Base-by-base conservation (phyloP, 2,329 filamentous ascomycete genomes). In the Diaporthe australafricana region DNA sequence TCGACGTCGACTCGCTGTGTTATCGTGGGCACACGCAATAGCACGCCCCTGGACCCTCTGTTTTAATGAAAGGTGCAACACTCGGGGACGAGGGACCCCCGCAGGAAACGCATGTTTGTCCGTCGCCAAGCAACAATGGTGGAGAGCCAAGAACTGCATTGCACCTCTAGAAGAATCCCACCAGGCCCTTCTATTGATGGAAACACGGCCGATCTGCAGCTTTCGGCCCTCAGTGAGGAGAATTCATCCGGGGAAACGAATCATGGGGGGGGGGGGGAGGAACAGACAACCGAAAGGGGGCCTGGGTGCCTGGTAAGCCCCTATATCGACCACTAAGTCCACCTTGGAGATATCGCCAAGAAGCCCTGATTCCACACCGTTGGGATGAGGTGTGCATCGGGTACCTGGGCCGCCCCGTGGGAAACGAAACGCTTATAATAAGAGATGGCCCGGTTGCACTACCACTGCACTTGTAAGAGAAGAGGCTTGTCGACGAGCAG, bases 141-240 rank as follows among this genome's bases (percentile, higher is more conserved):
- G 60, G 60, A 38, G 60, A 65, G 60, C 60, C 60, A 65, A 65
- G 60, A 38, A 20, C 60, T 65, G 60, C 45, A n/a, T 65, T 65
- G 60, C 60, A 50, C 60, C 60, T 30, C 60, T 50, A 27, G 60
- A 65, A 50, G 45, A 50, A 50, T 65, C 35, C 60, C 60, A 50
- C 48, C 42, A 38, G 42, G 60, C 42, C 60, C 60, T 20, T 65
- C 60, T 45, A 65, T 65, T 65, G 60, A 65, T 65, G 60, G 60
- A 65, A 65, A 65, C 60, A 25, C 48, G 35, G 35, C 20, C 20
- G 27, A 63, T 63, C 60, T 63, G 60, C 60, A 38, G 27, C 42
- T 63, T 4, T n/a, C 42, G 60, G 27, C 32, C 20, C 60, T n/a
- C 12, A 48, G 60, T 63, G 42, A n/a, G 45, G 60, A 38, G 45